Percentiles rank a stretch among this genome's conserved stretches.
These are phyloP conservation scores for Rhizopus arrhizus DNA, from an alignment of 371 early-diverging fungal species.

Conservation along the genomic window DNA sequence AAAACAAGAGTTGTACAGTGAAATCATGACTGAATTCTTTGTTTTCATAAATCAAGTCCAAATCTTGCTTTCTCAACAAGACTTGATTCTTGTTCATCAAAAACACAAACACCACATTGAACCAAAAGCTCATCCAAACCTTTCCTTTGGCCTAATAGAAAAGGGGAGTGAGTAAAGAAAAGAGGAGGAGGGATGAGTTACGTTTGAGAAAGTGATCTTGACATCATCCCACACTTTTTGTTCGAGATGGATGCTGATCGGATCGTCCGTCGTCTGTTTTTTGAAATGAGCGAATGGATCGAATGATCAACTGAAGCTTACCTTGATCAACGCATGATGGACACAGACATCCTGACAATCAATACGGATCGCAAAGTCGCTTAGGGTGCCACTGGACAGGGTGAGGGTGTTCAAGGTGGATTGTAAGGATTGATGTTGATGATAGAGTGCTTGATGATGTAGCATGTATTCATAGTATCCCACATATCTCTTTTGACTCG, in stretches of 20 bases:
- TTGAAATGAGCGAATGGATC: not conserved
- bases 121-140: constrained; percentile 34
- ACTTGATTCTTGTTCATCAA: constrained; percentile 24
- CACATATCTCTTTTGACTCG: constrained; percentile 68
- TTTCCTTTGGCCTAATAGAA: constrained; percentile 9
- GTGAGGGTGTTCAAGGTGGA: constrained; percentile 27
- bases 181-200: constrained; percentile 21
- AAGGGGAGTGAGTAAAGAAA: not conserved
- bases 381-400: constrained; percentile 12
- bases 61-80: constrained; percentile 40
- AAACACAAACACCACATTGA: constrained; percentile 55
- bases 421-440: constrained; percentile 24
- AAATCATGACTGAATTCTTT: constrained; percentile 29
- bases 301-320: not conserved
- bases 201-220: not conserved
- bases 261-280: too few relatives aligned
- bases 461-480: constrained; percentile 57
- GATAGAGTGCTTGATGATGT: constrained; percentile 26
- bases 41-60: constrained; percentile 37
- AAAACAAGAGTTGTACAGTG: constrained; percentile 29
- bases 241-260: too few relatives aligned
- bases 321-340: constrained; percentile 27
- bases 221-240: too few relatives aligned
- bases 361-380: constrained; percentile 11
- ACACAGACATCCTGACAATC: constrained; percentile 22